A percentile compares a stretch with the other conserved stretches of the same genome.
These are phyloP conservation scores for Gracilariopsis chorda DNA, from an alignment of 23 red algal species.

Conservation along the genomic window DNA sequence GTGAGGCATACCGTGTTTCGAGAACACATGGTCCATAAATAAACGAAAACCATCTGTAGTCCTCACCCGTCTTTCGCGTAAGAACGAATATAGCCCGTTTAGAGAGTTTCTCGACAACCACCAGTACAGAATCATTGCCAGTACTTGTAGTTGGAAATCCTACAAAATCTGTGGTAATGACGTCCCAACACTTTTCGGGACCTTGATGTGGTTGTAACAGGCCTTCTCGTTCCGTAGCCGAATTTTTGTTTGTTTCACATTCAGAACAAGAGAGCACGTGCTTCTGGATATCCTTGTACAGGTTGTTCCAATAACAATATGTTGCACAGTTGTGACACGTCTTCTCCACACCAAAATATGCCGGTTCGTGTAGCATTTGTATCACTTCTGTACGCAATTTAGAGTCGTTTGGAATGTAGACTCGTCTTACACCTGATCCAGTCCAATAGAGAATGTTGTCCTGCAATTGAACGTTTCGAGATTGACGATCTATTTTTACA, in stretches of 20 bases:
- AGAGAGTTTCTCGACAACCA: background rate
- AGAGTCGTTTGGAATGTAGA: background rate
- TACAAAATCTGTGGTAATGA: conserved; percentile 1
- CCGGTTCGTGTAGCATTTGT: background rate
- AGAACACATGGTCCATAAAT: background rate
- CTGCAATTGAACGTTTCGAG: background rate
- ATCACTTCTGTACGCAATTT: background rate
- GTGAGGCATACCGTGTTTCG: background rate
- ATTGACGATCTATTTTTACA: background rate
- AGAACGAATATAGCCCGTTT: background rate
- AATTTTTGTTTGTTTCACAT: background rate
- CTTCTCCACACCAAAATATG: background rate
- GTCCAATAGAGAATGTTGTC: background rate
- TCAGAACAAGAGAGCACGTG: background rate
- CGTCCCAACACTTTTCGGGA: background rate
- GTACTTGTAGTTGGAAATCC: background rate
- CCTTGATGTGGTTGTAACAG: background rate
- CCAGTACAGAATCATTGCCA: background rate
- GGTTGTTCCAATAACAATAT: background rate
- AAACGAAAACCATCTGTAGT: background rate
- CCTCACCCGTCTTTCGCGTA: background rate
- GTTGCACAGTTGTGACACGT: background rate
- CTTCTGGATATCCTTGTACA: background rate
- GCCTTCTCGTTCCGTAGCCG: background rate
- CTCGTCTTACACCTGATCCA: background rate